Evolutionary conservation across 192 early-diverging fungal genomes (phyloP), one percentile per base, ranked within the genome.

Genomic region (Glomus cerebriforme): DNA sequence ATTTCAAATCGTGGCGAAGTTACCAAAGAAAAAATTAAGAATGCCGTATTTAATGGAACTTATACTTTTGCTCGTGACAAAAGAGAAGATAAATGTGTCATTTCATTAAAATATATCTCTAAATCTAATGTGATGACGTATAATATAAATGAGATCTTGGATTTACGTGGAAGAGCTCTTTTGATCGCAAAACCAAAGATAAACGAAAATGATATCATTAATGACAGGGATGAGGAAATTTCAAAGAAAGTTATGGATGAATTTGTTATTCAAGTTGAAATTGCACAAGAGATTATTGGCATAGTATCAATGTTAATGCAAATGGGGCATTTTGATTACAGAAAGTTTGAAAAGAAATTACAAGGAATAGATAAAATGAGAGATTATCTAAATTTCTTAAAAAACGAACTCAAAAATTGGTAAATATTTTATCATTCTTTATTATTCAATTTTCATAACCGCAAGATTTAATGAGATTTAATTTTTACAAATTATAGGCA

Each of bases 261-360:
- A 58, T 80, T 80, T 59, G 49, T 80, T 34, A 24, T 7, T 47
- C 79, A 80, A 34, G 79, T 80, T 59, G 79, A 80, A 34, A n/a
- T 77, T 10, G 75, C 19, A 29, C 65, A 76, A 17, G 59, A 80
- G 22, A 80, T 80, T 24, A 32, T 67, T 17, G 58, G 32, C 58
- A 22, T 80, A 13, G 74, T 31, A 19, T 24, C 75, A 27, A 77
- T 35, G 31, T 35, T 80, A 17, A 80, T 80, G 9, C 37, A 76
- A 59, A 62, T 77, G 32, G 79, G 79, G 15, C 79, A 80, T 59
- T 80, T 80, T 77, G 37, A 13, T 59, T 80, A 80, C 62, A 58
- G 75, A 27, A 27, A 34, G 24, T 80, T 77, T 68, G 17, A 75
- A 29, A 26, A 49, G 10, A 34, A 15, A 15, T 45, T 65, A 24